These are phyloP conservation scores for Talaromyces wortmannii DNA, from an alignment of 495 filamentous ascomycete genomes.

Conservation along the genomic window DNA sequence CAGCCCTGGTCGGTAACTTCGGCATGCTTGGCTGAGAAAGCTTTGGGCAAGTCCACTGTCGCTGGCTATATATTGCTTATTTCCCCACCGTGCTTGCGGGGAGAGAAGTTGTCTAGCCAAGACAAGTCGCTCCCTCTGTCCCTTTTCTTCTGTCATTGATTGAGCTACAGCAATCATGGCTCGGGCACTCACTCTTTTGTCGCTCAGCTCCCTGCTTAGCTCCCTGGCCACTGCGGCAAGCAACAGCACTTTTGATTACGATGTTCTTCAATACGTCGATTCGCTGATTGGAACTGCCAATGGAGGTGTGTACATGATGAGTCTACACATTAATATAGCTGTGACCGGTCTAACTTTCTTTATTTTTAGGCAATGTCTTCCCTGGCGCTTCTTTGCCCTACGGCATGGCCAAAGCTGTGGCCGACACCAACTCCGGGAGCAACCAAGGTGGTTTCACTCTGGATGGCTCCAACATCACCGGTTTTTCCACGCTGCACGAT, in stretches of 20 bases:
- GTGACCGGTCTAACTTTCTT: too few relatives aligned
- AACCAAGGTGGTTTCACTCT: conserved; percentile 72
- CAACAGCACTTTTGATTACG: conserved; percentile 20
- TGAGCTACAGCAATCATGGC: neutral
- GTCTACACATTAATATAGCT: neutral
- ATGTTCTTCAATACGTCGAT: conserved; percentile 43
- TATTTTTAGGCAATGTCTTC: conserved; percentile 54
- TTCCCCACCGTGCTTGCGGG: neutral
- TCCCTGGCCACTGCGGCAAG: neutral
- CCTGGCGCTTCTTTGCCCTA: conserved; percentile 69
- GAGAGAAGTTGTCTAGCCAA: neutral
- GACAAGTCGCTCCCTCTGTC: neutral
- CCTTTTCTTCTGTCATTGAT: neutral
- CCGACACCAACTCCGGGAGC: conserved; percentile 56
- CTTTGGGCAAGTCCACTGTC: too few relatives aligned
- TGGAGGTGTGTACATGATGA: conserved; percentile 34
- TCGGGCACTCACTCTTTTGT: conserved; percentile 2
- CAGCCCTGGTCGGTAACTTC: neutral
- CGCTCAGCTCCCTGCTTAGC: neutral
- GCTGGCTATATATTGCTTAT: neutral
- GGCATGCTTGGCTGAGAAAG: too few relatives aligned
- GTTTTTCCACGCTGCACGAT: conserved; percentile 71
- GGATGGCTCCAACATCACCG: conserved; percentile 60
- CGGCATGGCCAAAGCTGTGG: conserved; percentile 71
- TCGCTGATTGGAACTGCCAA: conserved; percentile 55